phyloP scores from a whole-genome alignment of 495 filamentous ascomycete genomes.

The Tuber calosporum region DNA sequence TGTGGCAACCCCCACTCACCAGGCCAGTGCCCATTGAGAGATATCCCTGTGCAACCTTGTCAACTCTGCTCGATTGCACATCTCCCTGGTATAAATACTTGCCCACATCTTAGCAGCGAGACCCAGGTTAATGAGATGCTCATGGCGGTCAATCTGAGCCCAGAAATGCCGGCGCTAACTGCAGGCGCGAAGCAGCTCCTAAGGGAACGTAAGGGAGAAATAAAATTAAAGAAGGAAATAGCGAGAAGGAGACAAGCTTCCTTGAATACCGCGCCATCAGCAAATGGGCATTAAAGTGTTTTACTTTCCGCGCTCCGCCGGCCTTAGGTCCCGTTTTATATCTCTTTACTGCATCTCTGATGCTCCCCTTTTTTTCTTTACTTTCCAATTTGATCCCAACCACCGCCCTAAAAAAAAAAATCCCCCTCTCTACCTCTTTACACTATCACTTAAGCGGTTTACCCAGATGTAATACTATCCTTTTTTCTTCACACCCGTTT shows the following conservation, averaged over 20 bases:
- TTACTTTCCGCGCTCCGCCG: not conserved
- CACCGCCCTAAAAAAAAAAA: not conserved
- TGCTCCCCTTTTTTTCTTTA: not conserved
- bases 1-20: conserved; percentile 51
- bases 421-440: not conserved
- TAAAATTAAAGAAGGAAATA: conserved; percentile 14
- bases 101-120: conserved; percentile 55
- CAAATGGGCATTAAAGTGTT: conserved; percentile 1
- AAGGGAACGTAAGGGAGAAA: conserved; percentile 48
- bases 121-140: conserved; percentile 56
- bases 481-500: not conserved
- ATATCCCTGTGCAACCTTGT: conserved; percentile 57
- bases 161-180: conserved; percentile 51
- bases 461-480: not conserved
- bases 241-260: not conserved
- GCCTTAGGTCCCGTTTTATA: not conserved
- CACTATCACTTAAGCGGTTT: not conserved
- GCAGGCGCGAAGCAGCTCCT: conserved; percentile 53
- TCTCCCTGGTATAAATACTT: conserved; percentile 51
- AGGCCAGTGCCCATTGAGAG: conserved; percentile 57
- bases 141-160: conserved; percentile 52
- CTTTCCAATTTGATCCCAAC: not conserved
- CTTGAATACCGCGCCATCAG: not conserved
- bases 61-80: conserved; percentile 63
- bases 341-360: not conserved